A percentile compares a stretch with the other conserved stretches of the same genome.
Conservation (phyloP, 768 basidiomycete species). For the Trametes punicea region DNA sequence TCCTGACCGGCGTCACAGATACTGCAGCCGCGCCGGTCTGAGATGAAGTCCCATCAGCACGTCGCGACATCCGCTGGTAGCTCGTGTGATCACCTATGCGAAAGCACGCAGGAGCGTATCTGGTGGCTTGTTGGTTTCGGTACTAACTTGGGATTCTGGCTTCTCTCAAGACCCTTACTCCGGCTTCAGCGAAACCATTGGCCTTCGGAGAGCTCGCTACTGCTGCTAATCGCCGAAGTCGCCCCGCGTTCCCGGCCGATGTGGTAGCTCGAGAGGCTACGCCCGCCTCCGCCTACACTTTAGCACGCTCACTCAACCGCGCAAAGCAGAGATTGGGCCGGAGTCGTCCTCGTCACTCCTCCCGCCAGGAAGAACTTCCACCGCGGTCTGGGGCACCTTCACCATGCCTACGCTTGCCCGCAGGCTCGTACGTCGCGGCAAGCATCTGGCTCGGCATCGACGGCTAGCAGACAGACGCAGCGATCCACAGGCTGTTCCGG, state of each 20-base stretch:
- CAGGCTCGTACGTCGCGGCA: constrained; percentile 22
- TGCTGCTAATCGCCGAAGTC: not conserved
- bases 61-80: too few relatives aligned
- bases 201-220: not conserved
- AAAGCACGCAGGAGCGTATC: too few relatives aligned
- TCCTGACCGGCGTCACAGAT: too few relatives aligned
- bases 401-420: constrained; percentile 28
- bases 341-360: not conserved
- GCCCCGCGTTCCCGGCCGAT: not conserved
- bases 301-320: not conserved
- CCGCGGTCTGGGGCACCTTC: constrained; percentile 29
- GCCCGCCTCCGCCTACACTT: not conserved
- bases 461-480: constrained; percentile 26
- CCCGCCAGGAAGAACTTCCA: not conserved
- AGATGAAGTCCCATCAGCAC: too few relatives aligned
- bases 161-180: too few relatives aligned
- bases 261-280: not conserved
- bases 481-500: constrained; percentile 30
- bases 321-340: not conserved
- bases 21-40: too few relatives aligned
- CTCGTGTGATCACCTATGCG: too few relatives aligned
- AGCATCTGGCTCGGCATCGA: constrained; percentile 35
- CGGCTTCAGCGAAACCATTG: not conserved
- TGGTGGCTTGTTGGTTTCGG: too few relatives aligned
- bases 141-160: not conserved